These are phyloP conservation scores for Volvox africanus DNA, from an alignment of 139 green algal species.

Conservation along the genomic window DNA sequence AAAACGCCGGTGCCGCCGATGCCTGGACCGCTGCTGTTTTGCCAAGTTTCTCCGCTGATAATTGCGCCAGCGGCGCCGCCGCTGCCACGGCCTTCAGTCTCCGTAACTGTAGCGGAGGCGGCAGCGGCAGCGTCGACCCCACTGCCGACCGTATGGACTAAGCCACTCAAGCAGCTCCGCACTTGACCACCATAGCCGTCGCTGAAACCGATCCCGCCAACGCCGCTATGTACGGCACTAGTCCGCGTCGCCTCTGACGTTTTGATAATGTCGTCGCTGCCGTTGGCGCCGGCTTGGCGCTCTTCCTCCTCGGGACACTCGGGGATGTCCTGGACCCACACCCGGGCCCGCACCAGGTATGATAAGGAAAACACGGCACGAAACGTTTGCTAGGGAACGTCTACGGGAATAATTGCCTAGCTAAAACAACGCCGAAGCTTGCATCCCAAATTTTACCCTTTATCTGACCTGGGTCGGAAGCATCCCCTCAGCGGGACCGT, in stretches of 20 bases:
- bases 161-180: background rate
- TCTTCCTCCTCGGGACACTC: constrained; percentile 37
- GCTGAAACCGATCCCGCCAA: background rate
- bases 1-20: background rate
- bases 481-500: background rate
- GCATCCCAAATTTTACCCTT: background rate
- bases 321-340: constrained; percentile 41
- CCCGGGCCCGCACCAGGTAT: background rate
- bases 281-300: background rate
- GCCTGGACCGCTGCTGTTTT: background rate
- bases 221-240: background rate
- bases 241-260: background rate
- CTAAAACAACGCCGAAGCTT: background rate
- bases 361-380: background rate
- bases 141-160: background rate
- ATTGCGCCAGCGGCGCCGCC: background rate
- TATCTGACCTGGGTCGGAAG: background rate
- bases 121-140: background rate
- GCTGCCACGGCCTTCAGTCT: background rate
- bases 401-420: background rate
- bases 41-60: background rate
- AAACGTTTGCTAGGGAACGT: background rate
- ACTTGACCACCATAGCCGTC: background rate
- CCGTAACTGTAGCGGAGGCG: background rate
- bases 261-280: background rate